These are phyloP conservation scores for Syzygium malaccense DNA, from an alignment of 441 rosid genomes.

Conservation along the genomic window DNA sequence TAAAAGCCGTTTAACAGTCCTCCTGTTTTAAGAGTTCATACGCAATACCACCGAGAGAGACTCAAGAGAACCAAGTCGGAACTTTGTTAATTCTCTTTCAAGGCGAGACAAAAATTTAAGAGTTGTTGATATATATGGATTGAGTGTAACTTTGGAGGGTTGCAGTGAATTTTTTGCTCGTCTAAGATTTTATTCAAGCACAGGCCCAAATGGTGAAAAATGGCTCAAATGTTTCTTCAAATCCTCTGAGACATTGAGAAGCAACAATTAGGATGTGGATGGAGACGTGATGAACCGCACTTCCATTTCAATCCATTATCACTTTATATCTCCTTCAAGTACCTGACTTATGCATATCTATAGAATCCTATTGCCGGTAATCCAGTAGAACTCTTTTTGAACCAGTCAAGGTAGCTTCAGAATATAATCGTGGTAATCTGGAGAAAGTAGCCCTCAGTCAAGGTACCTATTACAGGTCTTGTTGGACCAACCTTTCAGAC, in stretches of 20 bases:
- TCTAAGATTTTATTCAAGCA: neutral
- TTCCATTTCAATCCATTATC: neutral
- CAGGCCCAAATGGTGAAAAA: neutral
- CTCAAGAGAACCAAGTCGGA: neutral
- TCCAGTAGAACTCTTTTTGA: no score
- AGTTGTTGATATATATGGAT: neutral
- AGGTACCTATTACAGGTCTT: neutral
- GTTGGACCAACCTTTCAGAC: neutral
- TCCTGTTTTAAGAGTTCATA: neutral
- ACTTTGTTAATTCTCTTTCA: neutral
- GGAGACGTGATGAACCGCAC: neutral
- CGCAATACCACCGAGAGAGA: neutral
- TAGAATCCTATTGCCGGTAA: neutral
- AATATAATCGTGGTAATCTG: neutral
- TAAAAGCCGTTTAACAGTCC: neutral
- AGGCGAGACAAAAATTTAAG: neutral
- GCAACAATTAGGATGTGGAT: neutral
- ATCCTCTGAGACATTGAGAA: neutral
- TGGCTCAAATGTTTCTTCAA: neutral
- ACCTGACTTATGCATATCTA: neutral
- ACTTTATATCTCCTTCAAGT: neutral
- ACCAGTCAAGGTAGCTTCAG: neutral
- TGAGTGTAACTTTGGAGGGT: neutral
- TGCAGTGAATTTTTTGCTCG: neutral
- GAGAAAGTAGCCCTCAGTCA: neutral